Base-by-base conservation (phyloP, 495 filamentous ascomycete species). In the Talaromyces thailandensis region DNA sequence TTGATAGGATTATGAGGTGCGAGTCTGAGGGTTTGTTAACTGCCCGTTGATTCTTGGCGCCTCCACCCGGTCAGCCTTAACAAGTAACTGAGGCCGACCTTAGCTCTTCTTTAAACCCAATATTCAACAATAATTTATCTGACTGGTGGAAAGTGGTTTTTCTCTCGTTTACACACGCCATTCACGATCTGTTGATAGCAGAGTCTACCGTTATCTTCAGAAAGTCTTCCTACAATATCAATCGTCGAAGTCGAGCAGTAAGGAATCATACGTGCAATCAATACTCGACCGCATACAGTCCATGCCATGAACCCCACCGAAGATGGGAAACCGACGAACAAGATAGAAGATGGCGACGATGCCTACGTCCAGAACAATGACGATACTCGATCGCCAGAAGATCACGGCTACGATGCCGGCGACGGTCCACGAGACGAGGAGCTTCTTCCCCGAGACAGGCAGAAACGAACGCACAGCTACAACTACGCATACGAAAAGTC, bases 401-500 rank as follows among this genome's bases (percentile, higher is more conserved):
- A 69, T 29, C 32, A 28, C n/a, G 23, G 51, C 24, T 16, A 55
- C 58, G 32, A 60, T 9, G 40, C 48, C 23, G 35, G 40, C 9
- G 32, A 40, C n/a, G 56, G 21, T 6, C 11, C n/a, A 8, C 18
- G 23, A 40, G 58, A 60, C 56, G 78, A 81, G 52, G 87, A 82
- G 21, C 80, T 91, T 72, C 81, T 95, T 7, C 84, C 85, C 51
- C 77, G 91, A 71, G 91, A 95, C 70, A 81, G 83, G 60, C 88
- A 89, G 64, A 81, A 85, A 63, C 90, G 85, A 74, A 95, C 91
- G 2, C 86, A 91, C 6, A 90, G 88, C 65, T 94, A 92, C 72
- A 89, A 94, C 72, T 86, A 89, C 69, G 84, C 89, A n/a, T 86
- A 86, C 62, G 93, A 98, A 71, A 94, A 93, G 68, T 89, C 90